Percentiles rank a stretch among this genome's conserved stretches.
Evolutionary conservation across 2,329 filamentous ascomycete species (phyloP).

Genomic region (Botryotinia calthae): DNA sequence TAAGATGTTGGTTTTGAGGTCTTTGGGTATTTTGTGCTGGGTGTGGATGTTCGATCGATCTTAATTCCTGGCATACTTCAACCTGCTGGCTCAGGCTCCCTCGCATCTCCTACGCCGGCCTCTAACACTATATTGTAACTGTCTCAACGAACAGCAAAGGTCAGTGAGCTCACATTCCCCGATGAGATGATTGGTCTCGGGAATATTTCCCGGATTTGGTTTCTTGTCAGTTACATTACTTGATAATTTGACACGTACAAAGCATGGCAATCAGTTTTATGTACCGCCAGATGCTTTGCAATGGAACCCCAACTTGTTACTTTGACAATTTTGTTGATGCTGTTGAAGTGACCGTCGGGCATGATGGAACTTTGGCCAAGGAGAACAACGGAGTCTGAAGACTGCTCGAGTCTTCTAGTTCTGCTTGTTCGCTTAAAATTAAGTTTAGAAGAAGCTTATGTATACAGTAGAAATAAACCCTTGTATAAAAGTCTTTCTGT

Average conservation of each 20-base stretch:
- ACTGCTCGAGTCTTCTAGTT: too few relatives aligned
- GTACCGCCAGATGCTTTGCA: neutral
- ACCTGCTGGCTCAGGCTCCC: too few relatives aligned
- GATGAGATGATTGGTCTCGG: neutral
- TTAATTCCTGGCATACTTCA: neutral
- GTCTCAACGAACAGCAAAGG: neutral
- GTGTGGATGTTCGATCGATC: neutral
- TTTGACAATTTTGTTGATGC: neutral
- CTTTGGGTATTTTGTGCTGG: neutral
- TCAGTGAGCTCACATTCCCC: neutral
- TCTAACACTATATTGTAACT: neutral
- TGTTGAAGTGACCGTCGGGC: too few relatives aligned
- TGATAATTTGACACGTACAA: neutral
- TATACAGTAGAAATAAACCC: too few relatives aligned
- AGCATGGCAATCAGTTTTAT: neutral
- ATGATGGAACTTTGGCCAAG: too few relatives aligned
- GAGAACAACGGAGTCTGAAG: too few relatives aligned
- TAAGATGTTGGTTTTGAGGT: neutral
- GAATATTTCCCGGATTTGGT: neutral
- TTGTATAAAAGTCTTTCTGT: too few relatives aligned
- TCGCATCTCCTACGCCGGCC: neutral
- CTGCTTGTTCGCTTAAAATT: too few relatives aligned
- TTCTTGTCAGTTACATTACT: neutral
- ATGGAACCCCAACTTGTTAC: neutral
- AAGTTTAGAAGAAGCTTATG: too few relatives aligned